These are phyloP conservation scores for Phylloporus sp. DNA, from an alignment of 768 basidiomycete species.

Conservation along the genomic window DNA sequence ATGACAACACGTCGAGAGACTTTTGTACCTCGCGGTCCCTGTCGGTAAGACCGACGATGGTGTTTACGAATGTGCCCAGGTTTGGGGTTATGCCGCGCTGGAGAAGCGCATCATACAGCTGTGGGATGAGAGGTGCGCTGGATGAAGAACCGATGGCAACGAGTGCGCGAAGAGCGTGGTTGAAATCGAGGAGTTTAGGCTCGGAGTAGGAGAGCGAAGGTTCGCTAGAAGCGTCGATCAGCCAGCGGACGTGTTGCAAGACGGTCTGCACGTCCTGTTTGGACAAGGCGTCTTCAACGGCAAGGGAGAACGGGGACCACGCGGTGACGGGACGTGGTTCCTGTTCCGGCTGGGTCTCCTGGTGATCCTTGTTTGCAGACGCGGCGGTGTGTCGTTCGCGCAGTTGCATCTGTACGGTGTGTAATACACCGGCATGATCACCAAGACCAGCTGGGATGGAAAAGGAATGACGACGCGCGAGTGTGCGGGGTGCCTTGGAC, in stretches of 20 bases:
- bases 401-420: constrained; percentile 59
- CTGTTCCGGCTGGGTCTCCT: constrained; percentile 13
- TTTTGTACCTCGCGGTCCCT: constrained; percentile 63
- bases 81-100: constrained; percentile 58
- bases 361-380: constrained; percentile 15
- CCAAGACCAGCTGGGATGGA: constrained; percentile 43
- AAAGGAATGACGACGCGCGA: constrained; percentile 57
- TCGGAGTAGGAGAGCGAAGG: constrained; percentile 19
- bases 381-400: constrained; percentile 52
- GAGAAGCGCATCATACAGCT: constrained; percentile 72
- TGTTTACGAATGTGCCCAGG: constrained; percentile 49
- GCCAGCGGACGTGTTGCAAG: constrained; percentile 21
- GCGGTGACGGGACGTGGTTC: constrained; percentile 23
- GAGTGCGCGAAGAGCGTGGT: constrained; percentile 48
- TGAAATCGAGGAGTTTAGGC: constrained; percentile 53
- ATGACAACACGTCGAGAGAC: constrained; percentile 40
- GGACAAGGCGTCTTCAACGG: constrained; percentile 17
- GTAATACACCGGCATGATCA: constrained; percentile 45
- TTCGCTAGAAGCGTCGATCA: constrained; percentile 33
- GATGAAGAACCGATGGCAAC: constrained; percentile 35
- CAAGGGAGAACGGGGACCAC: constrained; percentile 18
- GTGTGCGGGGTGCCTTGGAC: constrained; percentile 37
- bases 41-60: constrained; percentile 58
- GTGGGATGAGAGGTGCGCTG: constrained; percentile 54
- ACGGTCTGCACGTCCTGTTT: constrained; percentile 8